Evolutionary conservation across 2,329 filamentous ascomycete genomes (phyloP), one percentile per base, ranked within the genome.

Genomic region (Alternaria panax): DNA sequence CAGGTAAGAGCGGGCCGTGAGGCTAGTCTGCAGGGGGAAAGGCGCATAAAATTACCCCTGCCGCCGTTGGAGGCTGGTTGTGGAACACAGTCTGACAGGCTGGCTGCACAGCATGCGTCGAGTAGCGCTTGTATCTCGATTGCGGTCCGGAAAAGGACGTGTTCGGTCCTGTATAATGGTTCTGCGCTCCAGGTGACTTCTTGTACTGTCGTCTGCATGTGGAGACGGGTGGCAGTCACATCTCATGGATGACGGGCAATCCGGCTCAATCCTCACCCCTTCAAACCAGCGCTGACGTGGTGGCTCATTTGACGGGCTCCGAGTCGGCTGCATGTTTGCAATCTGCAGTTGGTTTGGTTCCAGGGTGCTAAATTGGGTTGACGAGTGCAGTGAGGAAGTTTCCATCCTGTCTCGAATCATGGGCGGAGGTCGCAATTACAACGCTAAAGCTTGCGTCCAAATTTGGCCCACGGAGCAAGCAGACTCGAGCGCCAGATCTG

Each of bases 41-140:
- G 43, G 59, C 54, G 63, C 9, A 34, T 51, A 59, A 55, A 54
- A 48, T 51, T 27, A 70, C 62, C 69, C 71, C 65, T 72, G 70
- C 64, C 28, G 60, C 69, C 64, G 68, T 70, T 73, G 54, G 61
- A 66, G 57, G 55, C 63, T 68, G 55, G 64, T 64, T 65, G 68
- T 64, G 68, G 66, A 63, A 68, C 54, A 67, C 60, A 59, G 41
- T 55, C 27, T 73, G 70, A 73, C 70, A 73, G 70, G 66, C 64
- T 61, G 70, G 66, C 64, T 61, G 68, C 65, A 72, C 66, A 67
- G 60, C 67, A 68, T 67, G 57, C 60, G 65, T 56, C 60, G 60
- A 54, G 60, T 55, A 60, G 59, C 55, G 48, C 57, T 62, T 64
- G 68, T 70, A 67, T 67, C 62, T 61, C 60, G 32, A 67, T 57